Percentiles rank a stretch among this genome's conserved stretches.
Evolutionary conservation across 1,139 yeast species (phyloP).

Genomic region (Magnusiomyces paraingens): DNA sequence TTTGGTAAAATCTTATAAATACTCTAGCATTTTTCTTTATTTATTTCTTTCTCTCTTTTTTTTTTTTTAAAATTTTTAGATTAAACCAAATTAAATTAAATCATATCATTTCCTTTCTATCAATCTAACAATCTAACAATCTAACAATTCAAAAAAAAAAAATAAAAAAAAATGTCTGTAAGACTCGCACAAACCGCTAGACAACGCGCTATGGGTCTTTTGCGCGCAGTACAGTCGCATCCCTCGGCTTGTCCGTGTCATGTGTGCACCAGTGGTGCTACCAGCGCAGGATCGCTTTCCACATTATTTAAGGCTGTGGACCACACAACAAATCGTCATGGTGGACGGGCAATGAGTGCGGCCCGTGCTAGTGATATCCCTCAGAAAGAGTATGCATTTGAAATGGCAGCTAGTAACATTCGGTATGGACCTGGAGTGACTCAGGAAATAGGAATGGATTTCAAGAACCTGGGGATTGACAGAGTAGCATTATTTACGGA

Average conservation of each 20-base stretch:
- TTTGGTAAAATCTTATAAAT: too few relatives aligned
- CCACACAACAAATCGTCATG: conserved; percentile 8
- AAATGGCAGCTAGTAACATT: conserved; percentile 38
- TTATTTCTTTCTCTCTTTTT: too few relatives aligned
- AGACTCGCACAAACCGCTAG: conserved; percentile 5
- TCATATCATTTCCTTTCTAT: too few relatives aligned
- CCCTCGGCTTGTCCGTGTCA: conserved; percentile 34
- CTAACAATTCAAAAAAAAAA: too few relatives aligned
- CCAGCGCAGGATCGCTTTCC: conserved; percentile 14
- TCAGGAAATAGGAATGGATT: conserved; percentile 37
- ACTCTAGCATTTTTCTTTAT: too few relatives aligned
- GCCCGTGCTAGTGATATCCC: conserved; percentile 17
- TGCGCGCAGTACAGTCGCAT: conserved; percentile 30
- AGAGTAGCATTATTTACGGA: conserved; percentile 25
- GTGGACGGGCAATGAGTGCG: conserved; percentile 17
- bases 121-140: too few relatives aligned
- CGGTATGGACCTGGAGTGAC: conserved; percentile 39
- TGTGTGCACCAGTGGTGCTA: conserved; percentile 23
- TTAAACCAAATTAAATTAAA: too few relatives aligned
- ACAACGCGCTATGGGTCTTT: conserved; percentile 16
- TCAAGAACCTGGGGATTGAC: conserved; percentile 32
- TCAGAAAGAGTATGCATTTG: conserved; percentile 36
- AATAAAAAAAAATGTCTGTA: conserved; percentile 7
- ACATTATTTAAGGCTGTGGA: conserved; percentile 13
- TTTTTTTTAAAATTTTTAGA: too few relatives aligned